A percentile compares a stretch with the other conserved stretches of the same genome.
These are phyloP conservation scores for Neobulgaria alba DNA, from an alignment of 2,329 filamentous ascomycete species.

Conservation along the genomic window DNA sequence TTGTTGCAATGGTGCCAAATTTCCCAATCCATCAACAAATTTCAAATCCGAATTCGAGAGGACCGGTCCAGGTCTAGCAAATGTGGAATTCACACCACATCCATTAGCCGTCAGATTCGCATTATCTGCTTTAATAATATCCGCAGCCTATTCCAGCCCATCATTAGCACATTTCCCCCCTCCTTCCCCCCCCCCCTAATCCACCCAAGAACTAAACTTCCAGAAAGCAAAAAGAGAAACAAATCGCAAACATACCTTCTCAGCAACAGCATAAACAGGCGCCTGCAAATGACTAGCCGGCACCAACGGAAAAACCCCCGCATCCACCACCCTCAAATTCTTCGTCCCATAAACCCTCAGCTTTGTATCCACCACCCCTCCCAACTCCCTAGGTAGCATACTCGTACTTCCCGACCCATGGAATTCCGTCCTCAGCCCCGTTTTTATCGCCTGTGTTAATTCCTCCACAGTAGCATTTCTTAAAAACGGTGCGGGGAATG, in stretches of 20 bases:
- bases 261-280: constrained; percentile 21
- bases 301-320: constrained; percentile 20
- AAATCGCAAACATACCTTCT: constrained; percentile 18
- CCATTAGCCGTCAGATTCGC: no score
- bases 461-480: neutral
- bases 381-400: constrained; percentile 18
- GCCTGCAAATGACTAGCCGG: constrained; percentile 18
- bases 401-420: constrained; percentile 20
- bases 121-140: constrained; percentile 22
- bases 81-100: no score
- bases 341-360: constrained; percentile 23
- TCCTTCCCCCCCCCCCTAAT: no score
- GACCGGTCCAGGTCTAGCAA: no score
- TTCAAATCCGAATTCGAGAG: no score
- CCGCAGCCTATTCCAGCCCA: constrained; percentile 23
- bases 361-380: constrained; percentile 22
- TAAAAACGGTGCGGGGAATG: neutral
- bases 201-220: no score
- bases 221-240: no score
- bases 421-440: constrained; percentile 19
- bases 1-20: no score
- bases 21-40: no score
- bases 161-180: no score
- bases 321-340: constrained; percentile 22
- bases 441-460: neutral